Percentiles rank a stretch among this genome's conserved stretches.
These are phyloP conservation scores for Eudorina sp. DNA, from an alignment of 139 green algal genomes.

Conservation along the genomic window DNA sequence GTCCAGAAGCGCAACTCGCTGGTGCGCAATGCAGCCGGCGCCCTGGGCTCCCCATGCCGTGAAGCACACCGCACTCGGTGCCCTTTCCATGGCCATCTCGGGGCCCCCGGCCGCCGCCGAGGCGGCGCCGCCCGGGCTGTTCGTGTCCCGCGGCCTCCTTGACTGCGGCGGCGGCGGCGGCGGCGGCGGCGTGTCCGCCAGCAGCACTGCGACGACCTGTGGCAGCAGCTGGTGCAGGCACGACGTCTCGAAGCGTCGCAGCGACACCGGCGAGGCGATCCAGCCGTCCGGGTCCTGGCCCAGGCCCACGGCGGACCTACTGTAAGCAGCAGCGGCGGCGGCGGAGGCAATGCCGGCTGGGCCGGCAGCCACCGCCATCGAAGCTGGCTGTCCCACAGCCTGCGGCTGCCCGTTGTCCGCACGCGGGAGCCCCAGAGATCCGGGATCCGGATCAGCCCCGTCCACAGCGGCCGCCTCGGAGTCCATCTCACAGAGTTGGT, in stretches of 20 bases:
- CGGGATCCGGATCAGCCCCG: background rate
- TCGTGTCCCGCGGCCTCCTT: too few species aligned
- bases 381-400: too few species aligned
- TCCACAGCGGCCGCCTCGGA: background rate
- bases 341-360: background rate
- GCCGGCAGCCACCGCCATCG: background rate
- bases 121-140: too few species aligned
- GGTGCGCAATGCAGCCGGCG: too few species aligned
- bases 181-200: conserved; percentile 3
- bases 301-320: too few species aligned
- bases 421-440: too few species aligned
- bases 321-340: background rate
- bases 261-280: conserved; percentile 20
- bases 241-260: conserved; percentile 28
- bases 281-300: too few species aligned
- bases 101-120: too few species aligned
- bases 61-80: too few species aligned
- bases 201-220: conserved; percentile 8
- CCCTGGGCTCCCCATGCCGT: too few species aligned
- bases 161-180: background rate
- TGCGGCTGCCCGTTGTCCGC: background rate
- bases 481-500: background rate
- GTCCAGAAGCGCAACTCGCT: too few species aligned
- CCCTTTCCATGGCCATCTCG: too few species aligned
- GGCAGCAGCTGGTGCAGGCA: conserved; percentile 31